Evolutionary conservation across 345 rosid genomes (phyloP), one percentile per base, ranked within the genome.

Genomic region (Reutealis trisperma): DNA sequence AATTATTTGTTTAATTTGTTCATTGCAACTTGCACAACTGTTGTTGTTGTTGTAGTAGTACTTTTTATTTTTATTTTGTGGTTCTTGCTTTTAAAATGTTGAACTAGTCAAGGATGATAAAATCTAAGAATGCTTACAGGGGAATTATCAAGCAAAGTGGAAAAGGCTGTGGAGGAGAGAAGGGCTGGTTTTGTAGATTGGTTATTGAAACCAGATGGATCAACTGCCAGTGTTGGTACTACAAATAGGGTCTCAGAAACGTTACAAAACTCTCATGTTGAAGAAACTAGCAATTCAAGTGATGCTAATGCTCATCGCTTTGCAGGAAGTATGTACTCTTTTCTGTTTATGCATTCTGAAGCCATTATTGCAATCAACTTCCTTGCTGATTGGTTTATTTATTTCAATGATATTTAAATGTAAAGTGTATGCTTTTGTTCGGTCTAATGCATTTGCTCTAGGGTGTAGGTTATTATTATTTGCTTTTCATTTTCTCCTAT

Each of bases 131-230:
- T 64, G 58, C 71, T 75, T 70, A 57, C 85, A 94, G 97, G 83
- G 80, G 94, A 86, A 75, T 73, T 80, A 59, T 78, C 87, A 76
- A 77, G 78, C 67, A 84, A 80, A 75, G 70, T 82, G 60, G 88
- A 81, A 83, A 89, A 83, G 71, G 75, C 34, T 27, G 91, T 86
- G 80, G 94, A 91, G 76, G 87, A 89, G 61, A 86, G 96, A 65
- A 86, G 95, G 77, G 88, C 88, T 77, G 90, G 82, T 81, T 94
- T 94, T 90, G 97, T 92, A 71, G 89, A 91, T 71, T 72, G 81
- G 78, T 81, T 94, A 82, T 81, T 91, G 88, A 87, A 80, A 75
- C 64, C 82, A 6, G 90, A 88, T 44, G 80, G 59, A 78, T 80
- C 88, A 73, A 49, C 71, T 54, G 45, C 77, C 75, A 73, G 78